These are phyloP conservation scores for Acer negundo DNA, from an alignment of 345 rosid genomes.

Conservation along the genomic window DNA sequence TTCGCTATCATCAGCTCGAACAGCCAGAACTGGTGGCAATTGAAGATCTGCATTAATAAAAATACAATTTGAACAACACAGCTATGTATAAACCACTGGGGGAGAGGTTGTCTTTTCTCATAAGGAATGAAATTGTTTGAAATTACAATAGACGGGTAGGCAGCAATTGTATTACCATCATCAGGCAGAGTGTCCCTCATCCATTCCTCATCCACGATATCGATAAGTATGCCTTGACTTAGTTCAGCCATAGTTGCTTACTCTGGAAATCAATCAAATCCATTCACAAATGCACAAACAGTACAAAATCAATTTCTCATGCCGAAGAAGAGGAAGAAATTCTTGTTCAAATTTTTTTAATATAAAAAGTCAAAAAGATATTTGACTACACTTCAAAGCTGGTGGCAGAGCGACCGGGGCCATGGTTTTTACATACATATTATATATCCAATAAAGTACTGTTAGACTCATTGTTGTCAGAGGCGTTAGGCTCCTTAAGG, in stretches of 20 bases:
- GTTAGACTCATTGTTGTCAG: too few species aligned
- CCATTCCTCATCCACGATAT: constrained; percentile 95
- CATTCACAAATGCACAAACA: constrained; percentile 8
- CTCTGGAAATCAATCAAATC: constrained; percentile 13
- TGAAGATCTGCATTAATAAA: constrained; percentile 65
- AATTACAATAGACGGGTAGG: neutral
- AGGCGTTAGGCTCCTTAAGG: too few species aligned
- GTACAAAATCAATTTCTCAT: neutral
- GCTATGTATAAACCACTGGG: neutral
- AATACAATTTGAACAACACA: constrained; percentile 11
- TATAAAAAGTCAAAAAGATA: too few species aligned
- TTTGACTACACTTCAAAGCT: too few species aligned
- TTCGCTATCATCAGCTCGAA: constrained; percentile 79
- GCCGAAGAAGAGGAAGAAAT: too few species aligned
- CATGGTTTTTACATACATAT: too few species aligned
- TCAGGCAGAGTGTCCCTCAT: constrained; percentile 90
- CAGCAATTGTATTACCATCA: constrained; percentile 55
- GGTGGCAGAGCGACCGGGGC: too few species aligned
- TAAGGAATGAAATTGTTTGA: neutral
- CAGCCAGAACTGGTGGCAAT: constrained; percentile 73
- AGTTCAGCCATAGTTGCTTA: constrained; percentile 58
- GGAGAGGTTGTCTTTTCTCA: neutral
- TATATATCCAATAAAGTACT: too few species aligned
- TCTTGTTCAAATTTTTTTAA: too few species aligned
- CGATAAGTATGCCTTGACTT: constrained; percentile 80